Evolutionary conservation across 305 asterid species (phyloP), one percentile per base, ranked within the genome.

Genomic region (Stenogyne calaminthoides): DNA sequence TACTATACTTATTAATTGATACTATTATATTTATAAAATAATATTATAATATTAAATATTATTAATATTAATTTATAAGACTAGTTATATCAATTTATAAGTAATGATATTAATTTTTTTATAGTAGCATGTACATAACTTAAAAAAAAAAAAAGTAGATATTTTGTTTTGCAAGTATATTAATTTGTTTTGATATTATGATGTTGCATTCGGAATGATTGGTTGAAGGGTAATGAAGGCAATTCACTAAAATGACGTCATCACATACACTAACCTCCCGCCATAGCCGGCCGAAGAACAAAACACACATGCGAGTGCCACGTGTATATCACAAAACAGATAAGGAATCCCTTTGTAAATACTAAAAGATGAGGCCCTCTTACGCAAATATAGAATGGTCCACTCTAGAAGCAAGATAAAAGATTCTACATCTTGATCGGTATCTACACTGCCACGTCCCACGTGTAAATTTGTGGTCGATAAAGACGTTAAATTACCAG

Each of bases 261-360:
- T 37, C 79, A 47, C 49, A 77, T 19, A 70, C 73, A 59, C 25
- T 32, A 12, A 49, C 16, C 20, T 63, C 36, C 66, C 25, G 75
- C 73, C 75, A 73, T n/a, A 19, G 72, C 36, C 66, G 40, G 75
- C 73, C 75, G 73, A 52, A 34, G 32, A 63, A 47, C 64, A 47
- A 52, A 39, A 60, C 29, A 20, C 58, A 67, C 49, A 22, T 19
- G 32, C 10, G 64, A 40, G 22, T 80, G 85, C 87, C 89, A 84
- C 86, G 88, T 82, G 79, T 80, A 34, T 6, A 19, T 25, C 40
- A 75, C 52, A 47, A 15, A 60, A 7, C 12, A 80, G 93, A 84
- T 84, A 82, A 88, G 88, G 84, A 74, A 61, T n/a, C 68, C 67
- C 18, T 39, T 11, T 22, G 75, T 16, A 79, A 71, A 70, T 51